Evolutionary conservation across 257 asterid species (phyloP).

Genomic region (Lycium barbarum): DNA sequence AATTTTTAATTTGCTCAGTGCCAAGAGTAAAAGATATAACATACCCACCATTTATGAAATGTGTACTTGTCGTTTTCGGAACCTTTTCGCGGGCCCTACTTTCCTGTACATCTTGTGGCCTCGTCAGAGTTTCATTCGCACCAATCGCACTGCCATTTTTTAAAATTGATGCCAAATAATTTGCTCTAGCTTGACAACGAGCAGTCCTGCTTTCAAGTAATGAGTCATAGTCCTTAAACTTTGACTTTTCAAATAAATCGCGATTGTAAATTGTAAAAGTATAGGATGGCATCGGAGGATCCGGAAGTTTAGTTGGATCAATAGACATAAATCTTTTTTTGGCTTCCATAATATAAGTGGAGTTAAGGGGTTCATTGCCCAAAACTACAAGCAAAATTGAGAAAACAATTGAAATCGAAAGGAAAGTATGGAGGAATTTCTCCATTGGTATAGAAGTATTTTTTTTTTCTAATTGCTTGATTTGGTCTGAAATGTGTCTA

Average conservation of each 20-base stretch:
- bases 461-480: no score
- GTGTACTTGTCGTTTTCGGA: background rate
- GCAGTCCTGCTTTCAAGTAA: background rate
- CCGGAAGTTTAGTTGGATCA: background rate
- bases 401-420: background rate
- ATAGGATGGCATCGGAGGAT: background rate
- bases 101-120: background rate
- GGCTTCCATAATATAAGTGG: background rate
- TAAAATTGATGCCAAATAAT: background rate
- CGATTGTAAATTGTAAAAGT: background rate
- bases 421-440: background rate
- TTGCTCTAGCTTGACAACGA: constrained; percentile 15
- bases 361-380: background rate
- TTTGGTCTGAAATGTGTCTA: background rate
- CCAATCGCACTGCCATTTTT: background rate
- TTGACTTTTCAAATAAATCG: background rate
- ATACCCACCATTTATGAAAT: background rate
- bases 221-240: background rate
- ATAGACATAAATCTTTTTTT: constrained; percentile 19
- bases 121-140: background rate
- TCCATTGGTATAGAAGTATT: background rate
- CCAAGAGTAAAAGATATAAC: background rate
- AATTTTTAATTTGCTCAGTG: background rate
- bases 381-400: background rate
- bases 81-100: background rate